phyloP scores from a whole-genome alignment of 2,329 filamentous ascomycete species.

The Orbilia oligospora region DNA sequence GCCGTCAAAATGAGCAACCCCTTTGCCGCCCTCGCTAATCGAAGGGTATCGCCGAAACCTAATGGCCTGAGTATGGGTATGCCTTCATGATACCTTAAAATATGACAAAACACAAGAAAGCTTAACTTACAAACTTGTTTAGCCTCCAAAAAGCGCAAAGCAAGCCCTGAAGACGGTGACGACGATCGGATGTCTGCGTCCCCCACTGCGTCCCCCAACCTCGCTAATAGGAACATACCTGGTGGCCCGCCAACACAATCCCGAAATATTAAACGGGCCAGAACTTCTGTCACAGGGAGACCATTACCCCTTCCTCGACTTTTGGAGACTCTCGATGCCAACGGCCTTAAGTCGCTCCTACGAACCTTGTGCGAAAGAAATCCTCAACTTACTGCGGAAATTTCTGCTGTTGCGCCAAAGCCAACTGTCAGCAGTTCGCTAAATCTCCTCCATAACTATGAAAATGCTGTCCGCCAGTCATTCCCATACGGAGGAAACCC shows the following conservation, averaged over 20 bases:
- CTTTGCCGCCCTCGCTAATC: constrained; percentile 42
- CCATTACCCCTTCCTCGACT: constrained; percentile 80
- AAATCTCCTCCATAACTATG: constrained; percentile 84
- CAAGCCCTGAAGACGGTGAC: constrained; percentile 47
- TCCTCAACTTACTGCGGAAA: constrained; percentile 86
- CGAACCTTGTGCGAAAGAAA: constrained; percentile 92
- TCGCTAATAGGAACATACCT: constrained; percentile 77
- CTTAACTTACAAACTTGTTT: not conserved
- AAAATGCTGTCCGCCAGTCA: constrained; percentile 80
- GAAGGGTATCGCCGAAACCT: constrained; percentile 52
- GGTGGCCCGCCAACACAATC: constrained; percentile 77
- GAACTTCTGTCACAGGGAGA: constrained; percentile 78
- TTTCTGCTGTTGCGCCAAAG: constrained; percentile 86
- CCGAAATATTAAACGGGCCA: constrained; percentile 74
- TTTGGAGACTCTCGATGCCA: constrained; percentile 91
- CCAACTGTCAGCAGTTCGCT: constrained; percentile 86
- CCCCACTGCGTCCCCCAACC: constrained; percentile 83
- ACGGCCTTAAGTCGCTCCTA: constrained; percentile 87
- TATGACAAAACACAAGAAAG: not conserved
- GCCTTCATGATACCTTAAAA: not conserved
- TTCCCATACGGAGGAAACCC: constrained; percentile 88
- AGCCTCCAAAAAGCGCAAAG: constrained; percentile 56
- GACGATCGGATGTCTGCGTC: constrained; percentile 90
- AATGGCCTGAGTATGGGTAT: constrained; percentile 27
- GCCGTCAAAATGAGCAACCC: constrained; percentile 51